Evolutionary conservation across 805 yeast species (phyloP), one percentile per base, ranked within the genome.

Genomic region (Pichia nakasei): DNA sequence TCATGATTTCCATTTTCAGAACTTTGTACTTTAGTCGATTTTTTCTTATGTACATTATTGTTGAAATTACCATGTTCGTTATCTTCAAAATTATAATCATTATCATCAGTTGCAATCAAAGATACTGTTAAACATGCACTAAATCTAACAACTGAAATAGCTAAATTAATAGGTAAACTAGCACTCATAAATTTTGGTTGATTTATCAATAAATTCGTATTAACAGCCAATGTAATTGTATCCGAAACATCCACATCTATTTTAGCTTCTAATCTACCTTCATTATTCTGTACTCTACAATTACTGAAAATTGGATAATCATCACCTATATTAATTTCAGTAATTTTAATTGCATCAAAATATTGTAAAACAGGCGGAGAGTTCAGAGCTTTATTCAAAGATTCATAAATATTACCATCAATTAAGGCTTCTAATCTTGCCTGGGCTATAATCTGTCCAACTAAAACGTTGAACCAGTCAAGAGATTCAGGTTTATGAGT

Each of bases 231-330:
- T 0, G 96, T 85, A 32, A 89, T 65, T 5, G 95, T 82, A 57
- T 89, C 97, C 13, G 89, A 78, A 39, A 89, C 69, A 59, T 87
- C 95, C 29, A 89, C 94, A 61, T 89, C 96, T 27, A 89, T 88
- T 52, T 84, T 85, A 1, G 95, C 96, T 58, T 88, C 95, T 37
- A 77, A 56, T 36, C 80, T 64, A 17, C 79, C 68, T 63, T 73
- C 61, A 32, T 69, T 69, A 41, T 57, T 57, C 49, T 71, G 72
- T 33, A 93, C 85, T 40, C 95, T 73, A 63, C 98, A 93, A 57
- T 93, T 93, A 45, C 95, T 85, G 59, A 93, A 85, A 41, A 93
- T 85, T 3, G 98, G 98, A 59, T 82, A 93, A 61, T 89, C 97
- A 58, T 87, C 85, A 29, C 98, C 98, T 45, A 93, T 81, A 54